Evolutionary conservation across 1,139 yeast species (phyloP), one percentile per base, ranked within the genome.

Genomic region (Geotrichum klebahnii): DNA sequence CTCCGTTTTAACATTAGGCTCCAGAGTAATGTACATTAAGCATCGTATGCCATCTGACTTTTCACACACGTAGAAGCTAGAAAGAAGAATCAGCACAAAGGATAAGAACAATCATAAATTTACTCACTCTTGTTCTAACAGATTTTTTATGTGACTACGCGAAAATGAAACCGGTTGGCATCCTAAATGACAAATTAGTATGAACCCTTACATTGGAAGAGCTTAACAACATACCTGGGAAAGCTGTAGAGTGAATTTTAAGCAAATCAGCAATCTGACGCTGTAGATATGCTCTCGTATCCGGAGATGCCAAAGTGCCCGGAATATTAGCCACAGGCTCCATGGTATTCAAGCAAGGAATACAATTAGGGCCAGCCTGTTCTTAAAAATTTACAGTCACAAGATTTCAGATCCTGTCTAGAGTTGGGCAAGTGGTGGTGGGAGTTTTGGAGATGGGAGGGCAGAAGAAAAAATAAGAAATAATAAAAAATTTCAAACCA

Each of bases 141-240:
- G 70, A 33, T 81, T 79, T 80, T 73, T 71, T 36, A 92, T 73
- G 68, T 90, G 97, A 37, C 74, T 73, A 53, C 88, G 74, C 44
- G 87, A 82, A 65, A 94, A 90, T 33, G 96, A 87, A 1, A 92
- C 88, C 0, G 99, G 99, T 67, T 94, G 98, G 0, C 97, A 83
- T 0, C 97, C 97, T 3, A 95, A n/a, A n/a, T n/a, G 90, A 60
- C 87, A 87, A 1, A 70, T 47, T 35, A 47, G 38, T 22, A 32
- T 43, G 17, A 26, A 19, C 24, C 5, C 10, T n/a, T 16, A 22
- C 38, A 34, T 4, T 32, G 10, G 3, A n/a, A 9, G n/a, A 16
- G 19, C 20, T 23, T 5, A 22, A n/a, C 26, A 43, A 48, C 38
- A n/a, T 20, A 35, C 58, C 60, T 3, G 60, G 60, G 37, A 57